Evolutionary conservation across 2,329 filamentous ascomycete genomes (phyloP).

Genomic region (Cordyceps javanica): DNA sequence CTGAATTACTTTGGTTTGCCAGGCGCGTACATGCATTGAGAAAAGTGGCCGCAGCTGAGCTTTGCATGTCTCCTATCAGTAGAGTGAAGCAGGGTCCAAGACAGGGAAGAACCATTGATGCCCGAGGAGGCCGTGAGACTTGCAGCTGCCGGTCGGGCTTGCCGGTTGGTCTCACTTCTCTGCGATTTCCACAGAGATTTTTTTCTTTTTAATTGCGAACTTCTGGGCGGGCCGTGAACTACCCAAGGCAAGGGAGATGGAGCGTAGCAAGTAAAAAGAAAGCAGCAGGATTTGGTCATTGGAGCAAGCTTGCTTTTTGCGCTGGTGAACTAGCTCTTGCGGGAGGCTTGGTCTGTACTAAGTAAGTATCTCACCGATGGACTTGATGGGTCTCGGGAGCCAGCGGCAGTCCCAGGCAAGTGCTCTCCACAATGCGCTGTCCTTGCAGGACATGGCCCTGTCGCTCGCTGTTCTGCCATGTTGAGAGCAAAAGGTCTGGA

Average conservation of each 20-base stretch:
- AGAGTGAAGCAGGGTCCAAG: not conserved
- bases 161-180: not conserved
- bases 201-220: not conserved
- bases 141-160: not conserved
- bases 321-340: too few species aligned
- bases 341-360: not conserved
- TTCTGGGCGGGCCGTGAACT: too few species aligned
- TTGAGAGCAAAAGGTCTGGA: not conserved
- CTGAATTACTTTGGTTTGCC: not conserved
- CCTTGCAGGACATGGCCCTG: not conserved
- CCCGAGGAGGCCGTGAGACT: not conserved
- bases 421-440: not conserved
- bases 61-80: not conserved
- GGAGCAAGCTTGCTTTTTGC: too few species aligned
- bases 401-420: not conserved
- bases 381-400: not conserved
- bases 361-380: not conserved
- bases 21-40: conserved; percentile 2
- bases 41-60: not conserved
- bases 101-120: not conserved
- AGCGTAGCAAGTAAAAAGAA: not conserved
- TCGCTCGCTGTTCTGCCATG: not conserved
- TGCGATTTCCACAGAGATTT: not conserved
- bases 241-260: not conserved
- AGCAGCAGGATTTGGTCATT: too few species aligned